Conservation (phyloP, 495 filamentous ascomycete species). For the Tuber magnatum region DNA sequence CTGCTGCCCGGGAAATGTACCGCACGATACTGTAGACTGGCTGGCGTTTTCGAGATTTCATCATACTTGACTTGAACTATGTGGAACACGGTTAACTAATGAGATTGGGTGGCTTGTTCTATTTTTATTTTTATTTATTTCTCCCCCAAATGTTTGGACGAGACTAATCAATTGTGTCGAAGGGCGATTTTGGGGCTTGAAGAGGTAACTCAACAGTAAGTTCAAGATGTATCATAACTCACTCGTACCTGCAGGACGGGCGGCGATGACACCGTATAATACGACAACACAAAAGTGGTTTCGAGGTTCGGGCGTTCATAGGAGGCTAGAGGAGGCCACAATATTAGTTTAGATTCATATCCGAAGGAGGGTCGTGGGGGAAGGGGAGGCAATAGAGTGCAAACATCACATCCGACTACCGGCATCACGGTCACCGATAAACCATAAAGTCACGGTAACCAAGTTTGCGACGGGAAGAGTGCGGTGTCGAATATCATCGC, state of each 20-base stretch:
- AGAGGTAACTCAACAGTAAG: neutral
- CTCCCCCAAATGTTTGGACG: neutral
- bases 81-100: neutral
- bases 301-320: neutral
- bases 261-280: neutral
- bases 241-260: neutral
- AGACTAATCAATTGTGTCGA: neutral
- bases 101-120: neutral
- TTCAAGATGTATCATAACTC: neutral
- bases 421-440: neutral
- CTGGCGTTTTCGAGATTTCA: neutral
- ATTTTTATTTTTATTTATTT: too few relatives aligned
- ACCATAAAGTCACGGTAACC: neutral
- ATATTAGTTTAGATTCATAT: neutral
- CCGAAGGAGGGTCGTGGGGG: too few relatives aligned
- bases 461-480: neutral
- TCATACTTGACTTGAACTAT: neutral
- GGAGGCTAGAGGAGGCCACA: neutral
- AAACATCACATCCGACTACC: neutral
- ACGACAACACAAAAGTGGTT: neutral
- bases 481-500: neutral
- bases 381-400: neutral
- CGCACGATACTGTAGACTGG: neutral
- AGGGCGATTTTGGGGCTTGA: neutral
- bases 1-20: neutral